Conservation (phyloP, 2,329 filamentous ascomycete species). For the Trichoderma cornu-damae region DNA sequence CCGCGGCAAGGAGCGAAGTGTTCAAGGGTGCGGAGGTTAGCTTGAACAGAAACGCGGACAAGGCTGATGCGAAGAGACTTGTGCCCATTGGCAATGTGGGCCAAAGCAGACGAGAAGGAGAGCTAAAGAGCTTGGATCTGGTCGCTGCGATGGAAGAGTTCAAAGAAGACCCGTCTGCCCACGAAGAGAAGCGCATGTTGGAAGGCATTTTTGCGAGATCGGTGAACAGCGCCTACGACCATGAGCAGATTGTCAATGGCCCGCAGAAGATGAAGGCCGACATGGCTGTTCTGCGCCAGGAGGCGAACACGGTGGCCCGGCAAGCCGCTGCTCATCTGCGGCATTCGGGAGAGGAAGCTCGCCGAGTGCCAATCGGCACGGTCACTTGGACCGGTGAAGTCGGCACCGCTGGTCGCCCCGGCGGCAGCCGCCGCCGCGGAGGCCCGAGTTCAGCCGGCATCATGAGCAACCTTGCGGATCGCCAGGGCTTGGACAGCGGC, state of each 20-base stretch:
- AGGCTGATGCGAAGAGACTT: constrained; percentile 5
- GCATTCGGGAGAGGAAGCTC: constrained; percentile 66
- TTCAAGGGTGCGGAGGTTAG: constrained; percentile 81
- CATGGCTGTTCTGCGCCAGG: constrained; percentile 69
- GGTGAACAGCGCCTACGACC: constrained; percentile 86
- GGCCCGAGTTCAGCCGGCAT: constrained; percentile 52
- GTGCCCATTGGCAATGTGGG: constrained; percentile 18
- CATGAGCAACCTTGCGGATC: constrained; percentile 52
- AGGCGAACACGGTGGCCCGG: constrained; percentile 74
- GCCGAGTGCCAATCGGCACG: constrained; percentile 69
- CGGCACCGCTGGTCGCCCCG: constrained; percentile 69
- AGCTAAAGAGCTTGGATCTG: constrained; percentile 51
- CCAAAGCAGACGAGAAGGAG: constrained; percentile 33
- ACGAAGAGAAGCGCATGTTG: constrained; percentile 72
- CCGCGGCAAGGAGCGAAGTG: constrained; percentile 75
- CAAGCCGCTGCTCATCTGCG: constrained; percentile 72
- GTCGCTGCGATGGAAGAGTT: constrained; percentile 63
- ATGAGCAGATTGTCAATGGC: constrained; percentile 83
- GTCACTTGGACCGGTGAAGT: constrained; percentile 91
- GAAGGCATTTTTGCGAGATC: constrained; percentile 83
- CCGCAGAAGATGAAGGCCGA: constrained; percentile 68
- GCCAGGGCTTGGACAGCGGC: constrained; percentile 48
- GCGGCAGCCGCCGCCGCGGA: constrained; percentile 46
- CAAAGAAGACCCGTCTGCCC: constrained; percentile 46
- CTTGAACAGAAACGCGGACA: constrained; percentile 20